Evolutionary conservation across 2,329 filamentous ascomycete species (phyloP), one percentile per base, ranked within the genome.

Genomic region (Whalleya microplaca): DNA sequence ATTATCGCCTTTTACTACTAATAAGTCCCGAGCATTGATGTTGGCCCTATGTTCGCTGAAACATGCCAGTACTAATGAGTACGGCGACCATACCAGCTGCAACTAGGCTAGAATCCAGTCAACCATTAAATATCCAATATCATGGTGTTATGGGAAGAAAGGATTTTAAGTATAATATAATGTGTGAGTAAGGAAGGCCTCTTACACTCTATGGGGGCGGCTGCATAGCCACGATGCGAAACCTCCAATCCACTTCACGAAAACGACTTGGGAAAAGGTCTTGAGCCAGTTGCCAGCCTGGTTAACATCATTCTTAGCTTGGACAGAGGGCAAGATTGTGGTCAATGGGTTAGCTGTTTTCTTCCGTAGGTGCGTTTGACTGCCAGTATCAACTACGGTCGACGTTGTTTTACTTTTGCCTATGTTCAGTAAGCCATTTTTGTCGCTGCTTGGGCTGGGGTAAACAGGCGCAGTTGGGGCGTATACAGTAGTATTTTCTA

Each of bases 241-340:
- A 12, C 72, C 69, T 2, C 75, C 73, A 14, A 78, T 66, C 70
- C 72, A 75, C 48, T 76, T 74, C 43, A 76, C 71, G 57, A 78
- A 73, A 1, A 76, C 48, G 2, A 73, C 56, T 29, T 62, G 67
- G 46, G 76, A 62, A 51, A 76, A 72, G 9, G 68, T 62, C 27
- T 61, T 59, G 19, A 78, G 61, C 76, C 75, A 69, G 32, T 53
- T 51, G n/a, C 50, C 32, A 18, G 49, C 45, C 9, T 50, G 50
- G 18, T 51, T 51, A 8, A 48, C 42, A 23, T 21, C 42, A 10
- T 51, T 51, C 16, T 50, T 54, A 29, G 55, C 41, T 32, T 55
- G 56, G 2, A 37, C 41, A 14, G 64, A 45, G 18, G 59, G 47
- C 41, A 12, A 37, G 9, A 60, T 51, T 21, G 61, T 60, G 47